These are phyloP conservation scores for Malassezia brasiliensis DNA, from an alignment of 1,284 basidiomycete species.

Conservation along the genomic window DNA sequence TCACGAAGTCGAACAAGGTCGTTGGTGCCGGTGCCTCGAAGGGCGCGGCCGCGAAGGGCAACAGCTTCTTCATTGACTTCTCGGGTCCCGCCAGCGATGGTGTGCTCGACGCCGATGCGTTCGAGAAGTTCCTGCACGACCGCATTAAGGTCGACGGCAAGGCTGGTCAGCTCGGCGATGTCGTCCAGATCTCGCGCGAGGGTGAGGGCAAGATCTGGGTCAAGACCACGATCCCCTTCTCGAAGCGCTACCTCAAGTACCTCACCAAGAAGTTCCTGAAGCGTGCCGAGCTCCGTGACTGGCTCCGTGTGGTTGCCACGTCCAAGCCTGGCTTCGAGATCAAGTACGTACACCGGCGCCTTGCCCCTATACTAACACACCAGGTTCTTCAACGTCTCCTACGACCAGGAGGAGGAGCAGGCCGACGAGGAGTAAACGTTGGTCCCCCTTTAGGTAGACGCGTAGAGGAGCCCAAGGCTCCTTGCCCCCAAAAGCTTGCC, in stretches of 20 bases:
- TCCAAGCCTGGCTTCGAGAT: constrained; percentile 50
- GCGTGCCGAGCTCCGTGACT: constrained; percentile 48
- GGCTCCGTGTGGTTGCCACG: constrained; percentile 49
- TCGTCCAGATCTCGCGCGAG: constrained; percentile 49
- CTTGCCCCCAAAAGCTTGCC: not conserved
- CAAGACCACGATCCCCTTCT: constrained; percentile 50
- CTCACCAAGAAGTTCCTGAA: constrained; percentile 50
- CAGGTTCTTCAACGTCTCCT: constrained; percentile 49
- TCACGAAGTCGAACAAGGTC: constrained; percentile 37
- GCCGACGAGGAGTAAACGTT: constrained; percentile 21
- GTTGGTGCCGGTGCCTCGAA: constrained; percentile 29
- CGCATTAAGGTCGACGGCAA: constrained; percentile 70
- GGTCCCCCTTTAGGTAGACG: not conserved
- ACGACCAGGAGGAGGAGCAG: constrained; percentile 42
- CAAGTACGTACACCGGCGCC: constrained; percentile 25
- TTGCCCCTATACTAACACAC: not conserved
- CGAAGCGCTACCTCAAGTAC: constrained; percentile 52
- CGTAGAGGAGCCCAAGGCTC: not conserved
- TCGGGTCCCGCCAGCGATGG: constrained; percentile 79
- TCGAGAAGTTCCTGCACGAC: constrained; percentile 88
- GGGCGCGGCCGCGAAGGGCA: constrained; percentile 55
- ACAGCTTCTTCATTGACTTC: constrained; percentile 92
- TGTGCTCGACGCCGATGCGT: constrained; percentile 81
- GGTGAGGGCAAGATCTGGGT: constrained; percentile 50
- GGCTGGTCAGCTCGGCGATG: constrained; percentile 55